These are phyloP conservation scores for Hymenoscyphus repandus DNA, from an alignment of 2,329 filamentous ascomycete genomes.

Conservation along the genomic window DNA sequence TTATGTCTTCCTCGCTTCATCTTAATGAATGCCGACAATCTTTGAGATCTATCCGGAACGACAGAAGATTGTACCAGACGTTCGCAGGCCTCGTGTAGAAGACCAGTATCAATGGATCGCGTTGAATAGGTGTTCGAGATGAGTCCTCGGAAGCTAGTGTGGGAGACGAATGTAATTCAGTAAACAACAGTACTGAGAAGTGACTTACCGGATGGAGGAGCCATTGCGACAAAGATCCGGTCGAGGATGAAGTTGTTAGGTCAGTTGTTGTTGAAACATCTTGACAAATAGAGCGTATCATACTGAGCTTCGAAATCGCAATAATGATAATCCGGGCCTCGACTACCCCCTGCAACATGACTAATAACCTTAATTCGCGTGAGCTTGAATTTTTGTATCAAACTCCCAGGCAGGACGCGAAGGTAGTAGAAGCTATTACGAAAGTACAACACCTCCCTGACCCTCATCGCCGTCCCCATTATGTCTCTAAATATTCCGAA, in stretches of 20 bases:
- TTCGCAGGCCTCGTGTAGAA: not conserved
- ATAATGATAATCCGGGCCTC: conserved; percentile 6
- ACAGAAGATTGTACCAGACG: too few species aligned
- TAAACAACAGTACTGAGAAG: not conserved
- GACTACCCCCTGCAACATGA: not conserved
- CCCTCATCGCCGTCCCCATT: conserved; percentile 11
- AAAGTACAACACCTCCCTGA: not conserved
- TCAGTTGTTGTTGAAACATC: not conserved
- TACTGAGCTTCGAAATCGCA: conserved; percentile 1
- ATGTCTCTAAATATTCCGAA: conserved; percentile 98
- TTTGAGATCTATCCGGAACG: too few species aligned
- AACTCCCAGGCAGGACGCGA: conserved; percentile 6
- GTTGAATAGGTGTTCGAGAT: not conserved
- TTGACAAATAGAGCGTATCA: not conserved
- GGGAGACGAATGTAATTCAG: not conserved
- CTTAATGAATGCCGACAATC: too few species aligned
- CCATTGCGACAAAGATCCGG: conserved; percentile 13
- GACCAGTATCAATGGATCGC: not conserved
- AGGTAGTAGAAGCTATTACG: conserved; percentile 4
- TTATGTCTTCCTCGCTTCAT: too few species aligned
- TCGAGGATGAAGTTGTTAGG: not conserved
- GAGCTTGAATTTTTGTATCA: conserved; percentile 10
- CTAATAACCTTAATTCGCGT: conserved; percentile 12
- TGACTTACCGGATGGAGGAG: conserved; percentile 24
- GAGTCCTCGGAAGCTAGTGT: not conserved